phyloP scores from a whole-genome alignment of 805 yeast genomes.

The Lipomyces kockii region DNA sequence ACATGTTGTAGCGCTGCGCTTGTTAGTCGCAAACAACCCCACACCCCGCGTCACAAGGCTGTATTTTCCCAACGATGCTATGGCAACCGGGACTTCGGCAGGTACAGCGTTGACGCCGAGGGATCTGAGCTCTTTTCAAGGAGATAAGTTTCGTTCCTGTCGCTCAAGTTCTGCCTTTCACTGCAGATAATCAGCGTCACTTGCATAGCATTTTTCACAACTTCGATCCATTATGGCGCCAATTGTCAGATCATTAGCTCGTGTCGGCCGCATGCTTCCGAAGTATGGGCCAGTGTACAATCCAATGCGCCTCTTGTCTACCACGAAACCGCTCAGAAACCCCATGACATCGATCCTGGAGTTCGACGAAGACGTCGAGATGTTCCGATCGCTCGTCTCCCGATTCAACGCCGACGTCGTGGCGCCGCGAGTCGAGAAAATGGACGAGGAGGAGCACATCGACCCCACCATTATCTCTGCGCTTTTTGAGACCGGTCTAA shows the following conservation, averaged over 20 bases:
- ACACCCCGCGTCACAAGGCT: no score
- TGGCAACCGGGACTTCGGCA: no score
- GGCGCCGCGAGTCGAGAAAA: conserved; percentile 48
- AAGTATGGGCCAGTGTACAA: background rate
- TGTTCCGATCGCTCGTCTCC: conserved; percentile 50
- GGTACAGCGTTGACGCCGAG: no score
- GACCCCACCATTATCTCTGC: conserved; percentile 43
- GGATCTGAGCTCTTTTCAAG: no score
- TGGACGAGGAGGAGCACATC: conserved; percentile 49
- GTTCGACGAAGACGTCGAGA: conserved; percentile 50
- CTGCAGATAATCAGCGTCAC: background rate
- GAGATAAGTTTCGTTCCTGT: no score
- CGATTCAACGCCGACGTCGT: conserved; percentile 49
- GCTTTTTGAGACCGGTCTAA: conserved; percentile 50
- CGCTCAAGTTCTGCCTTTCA: no score
- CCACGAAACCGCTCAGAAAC: conserved; percentile 4
- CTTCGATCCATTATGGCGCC: background rate
- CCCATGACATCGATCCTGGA: conserved; percentile 21
- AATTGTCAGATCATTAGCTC: conserved; percentile 5
- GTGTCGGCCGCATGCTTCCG: background rate
- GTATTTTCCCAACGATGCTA: no score
- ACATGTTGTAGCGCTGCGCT: no score
- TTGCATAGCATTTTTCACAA: background rate
- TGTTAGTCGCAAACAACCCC: no score
- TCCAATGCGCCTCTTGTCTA: background rate